A percentile compares a stretch with the other conserved stretches of the same genome.
Evolutionary conservation across 345 rosid genomes (phyloP).

Genomic region (Cardamine occulta): DNA sequence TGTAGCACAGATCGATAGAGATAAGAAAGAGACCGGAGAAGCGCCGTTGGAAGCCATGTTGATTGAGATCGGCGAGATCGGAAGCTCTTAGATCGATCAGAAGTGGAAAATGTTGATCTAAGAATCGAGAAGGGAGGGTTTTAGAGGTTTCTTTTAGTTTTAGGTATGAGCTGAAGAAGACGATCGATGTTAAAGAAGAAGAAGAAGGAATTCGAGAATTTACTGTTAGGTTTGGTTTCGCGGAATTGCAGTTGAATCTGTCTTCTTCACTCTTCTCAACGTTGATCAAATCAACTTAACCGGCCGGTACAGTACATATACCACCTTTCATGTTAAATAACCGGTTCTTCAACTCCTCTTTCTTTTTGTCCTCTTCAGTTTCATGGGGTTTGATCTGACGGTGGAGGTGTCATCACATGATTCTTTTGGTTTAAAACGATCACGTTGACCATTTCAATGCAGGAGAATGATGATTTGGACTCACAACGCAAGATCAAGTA

Average conservation of each 20-base stretch:
- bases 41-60: conserved; percentile 87
- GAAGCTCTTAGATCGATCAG: neutral
- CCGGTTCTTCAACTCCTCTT: conserved; percentile 5
- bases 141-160: conserved; percentile 3
- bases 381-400: neutral
- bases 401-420: conserved; percentile 17
- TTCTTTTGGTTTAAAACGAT: neutral
- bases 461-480: neutral
- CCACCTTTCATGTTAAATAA: conserved; percentile 16
- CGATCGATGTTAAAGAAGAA: conserved; percentile 25
- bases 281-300: conserved; percentile 23
- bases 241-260: conserved; percentile 43
- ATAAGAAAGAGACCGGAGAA: conserved; percentile 61
- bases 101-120: neutral
- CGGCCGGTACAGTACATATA: conserved; percentile 19
- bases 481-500: neutral
- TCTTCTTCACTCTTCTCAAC: conserved; percentile 33
- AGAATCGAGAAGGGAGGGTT: conserved; percentile 17
- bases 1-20: conserved; percentile 18
- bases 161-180: conserved; percentile 18
- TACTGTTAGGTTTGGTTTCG: conserved; percentile 46
- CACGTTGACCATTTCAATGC: neutral
- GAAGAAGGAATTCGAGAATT: neutral
- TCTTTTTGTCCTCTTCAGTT: neutral
- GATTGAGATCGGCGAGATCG: conserved; percentile 42